These are phyloP conservation scores for Diplotaxis tenuifolia DNA, from an alignment of 345 rosid genomes.

Conservation along the genomic window DNA sequence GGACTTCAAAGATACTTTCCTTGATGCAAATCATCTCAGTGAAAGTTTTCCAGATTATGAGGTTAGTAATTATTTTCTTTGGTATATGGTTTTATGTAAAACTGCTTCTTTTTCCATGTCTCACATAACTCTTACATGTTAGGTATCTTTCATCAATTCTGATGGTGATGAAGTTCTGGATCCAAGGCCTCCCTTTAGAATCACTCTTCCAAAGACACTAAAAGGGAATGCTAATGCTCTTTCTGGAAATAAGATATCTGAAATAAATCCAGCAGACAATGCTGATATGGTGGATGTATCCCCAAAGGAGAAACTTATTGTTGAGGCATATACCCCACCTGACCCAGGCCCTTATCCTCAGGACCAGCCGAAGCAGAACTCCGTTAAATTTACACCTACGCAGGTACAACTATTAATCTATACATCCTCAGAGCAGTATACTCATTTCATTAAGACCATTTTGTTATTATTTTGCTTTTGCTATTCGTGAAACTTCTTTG, in stretches of 20 bases:
- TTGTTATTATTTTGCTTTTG: not conserved
- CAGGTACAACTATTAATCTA: slow-evolving; percentile 58
- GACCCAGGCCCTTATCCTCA: slow-evolving; percentile 99
- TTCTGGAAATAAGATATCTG: slow-evolving; percentile 71
- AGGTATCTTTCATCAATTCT: slow-evolving; percentile 70
- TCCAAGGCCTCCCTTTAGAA: slow-evolving; percentile 81
- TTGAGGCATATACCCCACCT: slow-evolving; percentile 88
- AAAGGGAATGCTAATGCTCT: slow-evolving; percentile 66
- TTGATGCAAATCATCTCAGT: slow-evolving; percentile 72
- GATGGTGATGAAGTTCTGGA: slow-evolving; percentile 62
- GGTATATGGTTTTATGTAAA: slow-evolving; percentile 14
- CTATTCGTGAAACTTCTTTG: not conserved
- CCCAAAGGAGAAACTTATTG: slow-evolving; percentile 65
- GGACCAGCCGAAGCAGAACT: slow-evolving; percentile 95
- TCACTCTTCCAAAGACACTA: slow-evolving; percentile 67
- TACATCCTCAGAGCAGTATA: slow-evolving; percentile 1
- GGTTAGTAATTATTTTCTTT: slow-evolving; percentile 47
- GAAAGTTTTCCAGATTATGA: slow-evolving; percentile 72
- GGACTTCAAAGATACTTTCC: slow-evolving; percentile 94
- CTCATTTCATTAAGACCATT: slow-evolving; percentile 4
- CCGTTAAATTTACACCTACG: slow-evolving; percentile 89
- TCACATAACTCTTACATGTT: slow-evolving; percentile 25
- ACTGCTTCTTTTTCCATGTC: slow-evolving; percentile 16
- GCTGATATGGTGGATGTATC: slow-evolving; percentile 52
- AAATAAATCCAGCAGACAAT: slow-evolving; percentile 41